Base-by-base conservation (phyloP, 495 filamentous ascomycete genomes). In the Cercophora newfieldiana region DNA sequence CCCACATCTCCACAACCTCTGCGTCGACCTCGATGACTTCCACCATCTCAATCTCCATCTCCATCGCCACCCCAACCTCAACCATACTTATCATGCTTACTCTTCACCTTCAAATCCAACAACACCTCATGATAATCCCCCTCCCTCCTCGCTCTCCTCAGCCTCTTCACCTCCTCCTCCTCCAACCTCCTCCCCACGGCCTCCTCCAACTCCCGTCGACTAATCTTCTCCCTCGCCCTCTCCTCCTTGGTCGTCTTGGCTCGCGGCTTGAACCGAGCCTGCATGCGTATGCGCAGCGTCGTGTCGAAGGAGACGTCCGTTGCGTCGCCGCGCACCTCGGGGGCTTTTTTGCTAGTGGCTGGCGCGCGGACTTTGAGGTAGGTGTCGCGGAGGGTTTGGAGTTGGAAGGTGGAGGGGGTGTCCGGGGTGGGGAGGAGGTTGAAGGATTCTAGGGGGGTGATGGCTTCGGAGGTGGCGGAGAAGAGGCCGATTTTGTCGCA, bases 71-170 rank as follows among this genome's bases (percentile, higher is more conserved):
- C 31, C 29, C 14, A 4, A 31, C 49, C 57, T 69, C 58, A 85
- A 53, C 81, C 78, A 67, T 83, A 99, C 76, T 99, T 99, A 79
- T 99, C 95, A 81, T 99, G 95, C 79, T 97, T 97, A 62, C 88
- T 90, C 78, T 95, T 97, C 12, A 97, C 91, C 76, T 92, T 93
- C 29, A 98, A 83, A 83, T 97, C 89, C 62, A 99, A 77, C 67
- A 97, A 75, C 60, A 85, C 85, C 78, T 99, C 96, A 79, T 98
- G 90, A 74, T 93, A 99, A 76, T 94, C 87, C 0, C 95, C 92
- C 74, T 97, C 92, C 75, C 87, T 81, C 75, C 93, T 84, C 25
- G 94, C 93, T 79, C 78, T 90, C 83, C 93, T 93, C 76, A 99
- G 76, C 73, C 74, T 85, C 77, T 83, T 89, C 8, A 98, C 91